Percentiles rank a stretch among this genome's conserved stretches.
Conservation (phyloP, 371 early-diverging fungal species). For the Nosema muscidifuracis region DNA sequence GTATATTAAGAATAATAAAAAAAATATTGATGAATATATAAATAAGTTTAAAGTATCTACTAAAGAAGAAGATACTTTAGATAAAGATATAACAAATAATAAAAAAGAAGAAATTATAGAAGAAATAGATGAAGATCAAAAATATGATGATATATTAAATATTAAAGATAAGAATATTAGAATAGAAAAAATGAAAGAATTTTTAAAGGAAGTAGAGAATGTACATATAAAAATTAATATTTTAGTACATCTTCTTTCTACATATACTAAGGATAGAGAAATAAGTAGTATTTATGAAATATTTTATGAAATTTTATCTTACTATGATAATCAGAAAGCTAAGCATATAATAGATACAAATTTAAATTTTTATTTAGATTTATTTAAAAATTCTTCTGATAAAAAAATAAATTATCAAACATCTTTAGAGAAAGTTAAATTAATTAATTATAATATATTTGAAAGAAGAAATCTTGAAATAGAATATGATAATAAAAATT, state of each 20-base stretch:
- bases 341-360: neutral
- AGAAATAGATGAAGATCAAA: constrained; percentile 30
- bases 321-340: neutral
- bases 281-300: constrained; percentile 13
- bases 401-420: neutral
- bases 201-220: neutral
- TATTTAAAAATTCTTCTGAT: constrained; percentile 26
- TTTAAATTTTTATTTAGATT: constrained; percentile 17
- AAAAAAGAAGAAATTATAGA: constrained; percentile 5
- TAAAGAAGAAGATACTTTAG: constrained; percentile 19
- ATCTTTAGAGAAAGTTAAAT: neutral
- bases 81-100: constrained; percentile 25
- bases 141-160: constrained; percentile 25
- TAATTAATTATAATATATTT: neutral
- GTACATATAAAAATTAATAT: neutral
- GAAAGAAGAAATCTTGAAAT: constrained; percentile 32
- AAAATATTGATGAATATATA: constrained; percentile 25
- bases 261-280: constrained; percentile 20
- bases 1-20: constrained; percentile 16
- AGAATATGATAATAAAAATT: constrained; percentile 15
- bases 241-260: constrained; percentile 24
- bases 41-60: constrained; percentile 3
- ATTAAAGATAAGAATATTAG: constrained; percentile 21
- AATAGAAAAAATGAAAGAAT: constrained; percentile 9
- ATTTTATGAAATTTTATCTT: constrained; percentile 7